Base-by-base conservation (phyloP, 2,329 filamentous ascomycete genomes). In the Penicillium sp. region DNA sequence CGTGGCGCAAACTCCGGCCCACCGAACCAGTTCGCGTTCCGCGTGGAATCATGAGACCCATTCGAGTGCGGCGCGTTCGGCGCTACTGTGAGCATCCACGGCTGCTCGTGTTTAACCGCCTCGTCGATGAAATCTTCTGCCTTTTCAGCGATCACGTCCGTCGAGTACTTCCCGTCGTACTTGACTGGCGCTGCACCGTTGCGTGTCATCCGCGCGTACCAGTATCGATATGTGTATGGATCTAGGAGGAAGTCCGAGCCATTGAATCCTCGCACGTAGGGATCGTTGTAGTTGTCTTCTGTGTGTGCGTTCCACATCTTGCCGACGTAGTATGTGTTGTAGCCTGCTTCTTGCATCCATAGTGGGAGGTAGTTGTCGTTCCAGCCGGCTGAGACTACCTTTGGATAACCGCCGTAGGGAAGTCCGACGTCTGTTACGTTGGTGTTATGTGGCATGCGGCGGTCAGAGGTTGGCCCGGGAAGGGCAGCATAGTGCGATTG, bases 281-380 rank as follows among this genome's bases (percentile, higher is more conserved):
- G 82, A 4, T 77, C 74, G 64, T 87, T 73, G 66, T 88, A 90
- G 56, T 87, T 89, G 0, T 77, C 65, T 1, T 82, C 75, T 0
- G 76, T 82, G 49, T 89, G 86, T 0, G 80, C 77, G 61, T 90
- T 90, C 73, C 88, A 87, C 5, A 89, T 75, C 66, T 91, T 90
- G 14, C 72, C 88, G 0, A 83, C 84, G 63, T 90, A 90, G 65
- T 88, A 89, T 0, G 87, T 89, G 60, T 84, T 82, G 66, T 90
- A 90, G 0, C 86, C 87, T 0, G 82, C 83, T 4, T 81, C 69
- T 61, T 89, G 85, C n/a, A 91, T 72, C 87, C 88, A 90, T 0
- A 90, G 68, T 0, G 87, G 88, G 0, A 90, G 78, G 57, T 87
- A 89, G 35, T 86, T 81, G 1, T 86, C 80, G 55, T 90, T 88